These are phyloP conservation scores for Penicillium thymicola DNA, from an alignment of 2,329 filamentous ascomycete species.

Conservation along the genomic window DNA sequence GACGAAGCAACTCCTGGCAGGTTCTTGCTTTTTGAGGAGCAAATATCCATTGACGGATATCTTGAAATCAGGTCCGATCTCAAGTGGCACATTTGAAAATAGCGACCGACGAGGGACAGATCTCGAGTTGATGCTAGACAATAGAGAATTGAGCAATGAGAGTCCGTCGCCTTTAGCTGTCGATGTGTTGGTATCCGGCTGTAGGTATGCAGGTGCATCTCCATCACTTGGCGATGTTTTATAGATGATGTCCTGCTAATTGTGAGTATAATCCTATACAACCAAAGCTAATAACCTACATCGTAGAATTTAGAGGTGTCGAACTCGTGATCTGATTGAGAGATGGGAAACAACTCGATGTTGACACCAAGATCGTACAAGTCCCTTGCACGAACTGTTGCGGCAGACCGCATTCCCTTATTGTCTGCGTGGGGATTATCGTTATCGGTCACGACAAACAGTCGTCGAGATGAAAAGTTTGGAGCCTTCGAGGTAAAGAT, in stretches of 20 bases:
- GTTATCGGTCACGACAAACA: constrained; percentile 96
- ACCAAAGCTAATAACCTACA: constrained; percentile 48
- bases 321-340: constrained; percentile 66
- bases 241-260: constrained; percentile 78
- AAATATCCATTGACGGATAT: constrained; percentile 96
- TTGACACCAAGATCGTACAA: constrained; percentile 88
- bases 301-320: constrained; percentile 87
- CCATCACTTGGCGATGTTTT: constrained; percentile 67
- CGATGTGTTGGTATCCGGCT: constrained; percentile 52
- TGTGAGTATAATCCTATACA: constrained; percentile 7
- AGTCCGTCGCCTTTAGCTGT: constrained; percentile 71
- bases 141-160: constrained; percentile 71
- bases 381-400: constrained; percentile 86
- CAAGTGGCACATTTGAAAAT: constrained; percentile 82
- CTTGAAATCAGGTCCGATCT: constrained; percentile 76
- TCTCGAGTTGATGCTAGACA: constrained; percentile 87
- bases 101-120: constrained; percentile 79
- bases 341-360: constrained; percentile 92
- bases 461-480: constrained; percentile 84
- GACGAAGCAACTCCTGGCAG: constrained; percentile 79
- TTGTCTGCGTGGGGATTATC: constrained; percentile 76
- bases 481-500: constrained; percentile 93
- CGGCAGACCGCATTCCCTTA: constrained; percentile 69
- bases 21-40: constrained; percentile 76
- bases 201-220: constrained; percentile 58